phyloP scores from a whole-genome alignment of 176 grass and related monocot species.

The Metroxylon sagu region DNA sequence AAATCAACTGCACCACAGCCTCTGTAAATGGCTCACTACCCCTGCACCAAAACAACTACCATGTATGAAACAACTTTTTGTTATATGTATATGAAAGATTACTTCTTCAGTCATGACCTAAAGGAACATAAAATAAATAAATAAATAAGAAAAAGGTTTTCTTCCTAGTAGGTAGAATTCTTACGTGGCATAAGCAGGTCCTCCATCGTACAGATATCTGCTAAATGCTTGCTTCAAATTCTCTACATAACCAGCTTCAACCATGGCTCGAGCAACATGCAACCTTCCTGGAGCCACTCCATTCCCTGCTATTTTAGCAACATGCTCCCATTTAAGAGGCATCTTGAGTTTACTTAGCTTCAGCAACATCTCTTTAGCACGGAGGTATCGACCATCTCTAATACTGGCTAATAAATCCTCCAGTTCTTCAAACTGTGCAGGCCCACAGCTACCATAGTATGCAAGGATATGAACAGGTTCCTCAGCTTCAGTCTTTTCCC shows the following conservation, averaged over 20 bases:
- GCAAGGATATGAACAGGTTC: constrained; percentile 78
- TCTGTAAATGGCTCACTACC: constrained; percentile 47
- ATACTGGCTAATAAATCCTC: constrained; percentile 42
- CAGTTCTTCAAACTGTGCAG: constrained; percentile 43
- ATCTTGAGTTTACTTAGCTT: constrained; percentile 53
- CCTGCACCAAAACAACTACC: constrained; percentile 25
- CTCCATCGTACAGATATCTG: constrained; percentile 57
- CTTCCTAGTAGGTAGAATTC: background rate
- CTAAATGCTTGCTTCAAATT: constrained; percentile 66
- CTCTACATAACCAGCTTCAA: constrained; percentile 68
- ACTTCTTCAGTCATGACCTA: no score
- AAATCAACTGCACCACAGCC: constrained; percentile 48
- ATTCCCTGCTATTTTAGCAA: constrained; percentile 50
- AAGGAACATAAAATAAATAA: no score
- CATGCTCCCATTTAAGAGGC: constrained; percentile 49
- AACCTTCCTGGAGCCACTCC: constrained; percentile 67
- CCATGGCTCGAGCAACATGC: constrained; percentile 72
- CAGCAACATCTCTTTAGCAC: constrained; percentile 49
- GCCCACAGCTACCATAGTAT: constrained; percentile 55
- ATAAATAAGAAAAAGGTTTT: no score
- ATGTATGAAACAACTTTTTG: no score
- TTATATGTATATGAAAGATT: no score
- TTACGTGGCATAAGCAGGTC: constrained; percentile 80
- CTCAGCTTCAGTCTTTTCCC: constrained; percentile 25
- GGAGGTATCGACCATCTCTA: constrained; percentile 52